A percentile compares a stretch with the other conserved stretches of the same genome.
Conservation (phyloP, 2,329 filamentous ascomycete species). For the Nemania sp. region DNA sequence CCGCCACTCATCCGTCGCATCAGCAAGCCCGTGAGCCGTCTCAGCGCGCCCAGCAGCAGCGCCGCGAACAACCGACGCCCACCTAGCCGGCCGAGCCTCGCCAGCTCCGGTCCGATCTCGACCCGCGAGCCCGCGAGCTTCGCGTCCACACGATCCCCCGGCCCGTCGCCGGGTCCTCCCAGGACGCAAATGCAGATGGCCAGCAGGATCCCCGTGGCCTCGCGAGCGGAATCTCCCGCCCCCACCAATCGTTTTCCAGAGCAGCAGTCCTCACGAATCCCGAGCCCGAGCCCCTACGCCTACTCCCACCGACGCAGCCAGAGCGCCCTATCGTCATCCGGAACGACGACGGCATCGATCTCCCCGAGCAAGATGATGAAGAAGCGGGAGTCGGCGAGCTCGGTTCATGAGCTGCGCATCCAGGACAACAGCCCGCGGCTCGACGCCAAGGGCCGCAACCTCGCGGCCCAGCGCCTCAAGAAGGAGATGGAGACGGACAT, state of each 20-base stretch:
- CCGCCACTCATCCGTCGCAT: slow-evolving; percentile 49
- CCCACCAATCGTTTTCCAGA: slow-evolving; percentile 40
- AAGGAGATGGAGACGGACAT: slow-evolving; percentile 80
- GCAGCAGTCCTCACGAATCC: slow-evolving; percentile 34
- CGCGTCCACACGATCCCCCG: slow-evolving; percentile 52
- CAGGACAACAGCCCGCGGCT: slow-evolving; percentile 55
- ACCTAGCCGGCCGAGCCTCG: slow-evolving; percentile 53
- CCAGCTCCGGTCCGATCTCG: slow-evolving; percentile 50
- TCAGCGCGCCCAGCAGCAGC: slow-evolving; percentile 38
- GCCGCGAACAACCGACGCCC: slow-evolving; percentile 38
- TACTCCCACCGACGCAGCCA: slow-evolving; percentile 49
- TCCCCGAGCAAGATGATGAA: background rate
- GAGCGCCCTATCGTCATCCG: slow-evolving; percentile 51
- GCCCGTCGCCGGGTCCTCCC: slow-evolving; percentile 34
- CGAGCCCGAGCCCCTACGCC: slow-evolving; percentile 36
- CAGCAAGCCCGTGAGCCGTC: slow-evolving; percentile 47
- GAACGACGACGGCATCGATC: slow-evolving; percentile 27
- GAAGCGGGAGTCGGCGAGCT: slow-evolving; percentile 32
- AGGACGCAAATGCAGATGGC: background rate
- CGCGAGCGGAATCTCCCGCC: slow-evolving; percentile 39
- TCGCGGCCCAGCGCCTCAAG: slow-evolving; percentile 71
- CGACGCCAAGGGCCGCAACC: slow-evolving; percentile 70
- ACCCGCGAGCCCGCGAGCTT: slow-evolving; percentile 56
- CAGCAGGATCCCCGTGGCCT: background rate
- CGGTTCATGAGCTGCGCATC: too few species aligned